A percentile compares a stretch with the other conserved stretches of the same genome.
phyloP scores from a whole-genome alignment of 768 basidiomycete species.

The Lactarius hengduanensis region DNA sequence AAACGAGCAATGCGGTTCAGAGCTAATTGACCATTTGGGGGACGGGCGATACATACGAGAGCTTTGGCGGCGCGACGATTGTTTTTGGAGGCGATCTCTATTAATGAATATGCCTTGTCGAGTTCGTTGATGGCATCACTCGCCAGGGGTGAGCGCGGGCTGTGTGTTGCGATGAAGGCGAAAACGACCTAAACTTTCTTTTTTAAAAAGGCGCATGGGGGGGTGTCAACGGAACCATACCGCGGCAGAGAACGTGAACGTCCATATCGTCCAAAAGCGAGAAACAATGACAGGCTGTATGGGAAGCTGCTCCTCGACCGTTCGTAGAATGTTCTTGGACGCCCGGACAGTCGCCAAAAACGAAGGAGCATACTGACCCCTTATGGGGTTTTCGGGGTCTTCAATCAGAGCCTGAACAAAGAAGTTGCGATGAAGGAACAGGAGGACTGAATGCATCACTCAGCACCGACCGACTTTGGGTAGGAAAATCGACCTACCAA shows the following conservation, averaged over 20 bases:
- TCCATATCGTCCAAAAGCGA: conserved; percentile 61
- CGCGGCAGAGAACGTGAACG: conserved; percentile 53
- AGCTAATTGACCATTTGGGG: too few species aligned
- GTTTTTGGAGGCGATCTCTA: conserved; percentile 55
- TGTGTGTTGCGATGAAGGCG: conserved; percentile 74
- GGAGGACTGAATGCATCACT: conserved; percentile 40
- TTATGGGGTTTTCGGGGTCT: conserved; percentile 46
- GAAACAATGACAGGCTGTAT: conserved; percentile 47
- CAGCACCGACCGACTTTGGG: conserved; percentile 35
- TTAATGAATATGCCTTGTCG: conserved; percentile 64
- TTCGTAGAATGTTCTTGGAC: conserved; percentile 47
- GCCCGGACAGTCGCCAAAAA: conserved; percentile 52
- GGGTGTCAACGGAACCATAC: conserved; percentile 48
- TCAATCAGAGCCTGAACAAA: conserved; percentile 58
- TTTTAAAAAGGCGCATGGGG: conserved; percentile 31
- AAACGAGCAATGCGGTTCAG: neutral
- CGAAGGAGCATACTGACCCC: conserved; percentile 49
- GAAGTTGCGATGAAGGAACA: conserved; percentile 56
- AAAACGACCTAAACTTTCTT: conserved; percentile 58
- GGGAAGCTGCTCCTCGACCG: conserved; percentile 42
- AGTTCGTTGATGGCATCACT: conserved; percentile 65
- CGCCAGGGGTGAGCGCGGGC: conserved; percentile 67
- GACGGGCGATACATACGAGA: conserved; percentile 44
- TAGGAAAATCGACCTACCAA: conserved; percentile 37
- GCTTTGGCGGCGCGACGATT: conserved; percentile 66